Base-by-base conservation (phyloP, 2,329 filamentous ascomycete genomes). In the Dactylonectria estremocensis region DNA sequence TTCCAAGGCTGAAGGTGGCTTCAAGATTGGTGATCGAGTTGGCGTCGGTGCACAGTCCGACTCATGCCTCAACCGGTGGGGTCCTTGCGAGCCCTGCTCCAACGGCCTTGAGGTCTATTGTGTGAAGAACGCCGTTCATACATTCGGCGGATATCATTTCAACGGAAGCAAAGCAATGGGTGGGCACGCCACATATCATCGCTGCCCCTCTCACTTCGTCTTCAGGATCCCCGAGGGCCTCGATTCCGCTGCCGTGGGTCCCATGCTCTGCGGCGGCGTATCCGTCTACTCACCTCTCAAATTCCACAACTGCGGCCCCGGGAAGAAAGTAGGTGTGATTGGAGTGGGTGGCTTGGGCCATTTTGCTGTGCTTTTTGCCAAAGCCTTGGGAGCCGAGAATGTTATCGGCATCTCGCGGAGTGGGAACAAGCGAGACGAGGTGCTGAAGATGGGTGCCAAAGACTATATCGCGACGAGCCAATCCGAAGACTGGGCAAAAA, bases 241-340 rank as follows among this genome's bases (percentile, higher is more conserved):
- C 1, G 68, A 76, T n/a, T 79, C 78, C 1, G 83, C 81, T 43
- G 69, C 80, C 43, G 82, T 83, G 9, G 84, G 91, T 16, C 91
- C 91, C 3, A 89, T 93, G 87, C 83, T 93, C 56, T 93, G 92
- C 72, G 92, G 87, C 14, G 91, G 92, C 20, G 86, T 93, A 46
- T 93, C 92, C 0, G 83, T 90, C 10, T 94, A 85, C 74, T 18
- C 40, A 18, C 40, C 40, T 5, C 40, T 45, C 35, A 40, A n/a
- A n/a, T n/a, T n/a, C n/a, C n/a, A n/a, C n/a, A n/a, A n/a, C n/a
- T n/a, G n/a, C n/a, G n/a, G n/a, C n/a, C n/a, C n/a, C n/a, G n/a
- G n/a, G n/a, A n/a, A n/a, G n/a, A n/a, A n/a, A n/a, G n/a, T n/a
- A n/a, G n/a, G n/a, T n/a, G n/a, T n/a, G n/a, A n/a, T n/a, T n/a